Evolutionary conservation across 768 basidiomycete species (phyloP).

Genomic region (Lactarius sp.): DNA sequence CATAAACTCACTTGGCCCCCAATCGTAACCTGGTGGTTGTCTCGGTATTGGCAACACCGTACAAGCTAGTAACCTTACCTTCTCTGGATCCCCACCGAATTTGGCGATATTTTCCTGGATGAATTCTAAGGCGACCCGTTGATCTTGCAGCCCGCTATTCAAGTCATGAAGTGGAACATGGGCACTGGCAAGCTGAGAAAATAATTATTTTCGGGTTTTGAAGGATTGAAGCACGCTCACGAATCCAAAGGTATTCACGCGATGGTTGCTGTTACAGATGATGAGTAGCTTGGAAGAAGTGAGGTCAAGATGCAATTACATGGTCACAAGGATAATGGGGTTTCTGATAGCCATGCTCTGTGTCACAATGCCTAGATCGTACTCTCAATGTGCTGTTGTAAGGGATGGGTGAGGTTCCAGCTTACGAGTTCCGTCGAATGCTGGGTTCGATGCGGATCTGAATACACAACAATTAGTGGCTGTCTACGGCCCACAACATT

Average conservation of each 20-base stretch:
- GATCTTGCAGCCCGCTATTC: constrained; percentile 40
- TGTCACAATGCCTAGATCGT: constrained; percentile 41
- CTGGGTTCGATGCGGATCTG: constrained; percentile 42
- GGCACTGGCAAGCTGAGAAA: constrained; percentile 40
- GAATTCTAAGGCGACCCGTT: constrained; percentile 51
- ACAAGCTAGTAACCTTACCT: constrained; percentile 33
- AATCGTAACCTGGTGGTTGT: constrained; percentile 40
- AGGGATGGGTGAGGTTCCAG: neutral
- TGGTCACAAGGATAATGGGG: constrained; percentile 54
- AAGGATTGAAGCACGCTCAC: constrained; percentile 28
- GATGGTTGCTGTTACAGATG: constrained; percentile 42
- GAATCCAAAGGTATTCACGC: constrained; percentile 52
- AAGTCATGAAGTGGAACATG: constrained; percentile 42
- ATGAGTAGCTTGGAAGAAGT: neutral
- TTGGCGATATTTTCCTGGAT: constrained; percentile 57
- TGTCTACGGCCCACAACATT: constrained; percentile 36
- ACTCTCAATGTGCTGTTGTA: neutral
- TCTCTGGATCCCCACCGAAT: constrained; percentile 40
- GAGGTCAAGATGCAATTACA: constrained; percentile 30
- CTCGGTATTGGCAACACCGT: neutral
- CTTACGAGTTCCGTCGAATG: constrained; percentile 46
- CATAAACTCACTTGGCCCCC: constrained; percentile 42
- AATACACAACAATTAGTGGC: neutral
- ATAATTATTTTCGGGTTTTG: neutral
- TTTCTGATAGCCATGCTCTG: constrained; percentile 43